Evolutionary conservation across 176 grass and related monocot species (phyloP).

Genomic region (Luzula sylvatica): DNA sequence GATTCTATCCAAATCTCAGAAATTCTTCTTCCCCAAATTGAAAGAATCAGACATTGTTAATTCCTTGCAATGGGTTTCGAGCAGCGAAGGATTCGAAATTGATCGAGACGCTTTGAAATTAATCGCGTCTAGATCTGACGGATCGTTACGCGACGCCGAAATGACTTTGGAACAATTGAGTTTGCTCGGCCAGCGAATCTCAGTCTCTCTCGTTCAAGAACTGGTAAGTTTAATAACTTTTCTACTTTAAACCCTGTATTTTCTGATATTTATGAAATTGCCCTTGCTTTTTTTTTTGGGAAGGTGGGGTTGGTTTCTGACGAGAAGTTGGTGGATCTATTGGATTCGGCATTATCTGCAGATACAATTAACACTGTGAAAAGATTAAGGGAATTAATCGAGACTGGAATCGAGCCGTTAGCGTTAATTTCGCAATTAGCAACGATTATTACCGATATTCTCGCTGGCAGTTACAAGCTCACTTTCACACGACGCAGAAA

Average conservation of each 20-base stretch:
- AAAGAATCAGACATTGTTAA: constrained; percentile 77
- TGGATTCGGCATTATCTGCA: constrained; percentile 94
- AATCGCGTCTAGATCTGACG: constrained; percentile 83
- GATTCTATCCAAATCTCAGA: constrained; percentile 82
- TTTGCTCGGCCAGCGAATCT: constrained; percentile 83
- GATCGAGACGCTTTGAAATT: constrained; percentile 89
- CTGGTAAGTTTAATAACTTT: constrained; percentile 53
- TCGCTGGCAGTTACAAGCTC: constrained; percentile 71
- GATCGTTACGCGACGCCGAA: constrained; percentile 83
- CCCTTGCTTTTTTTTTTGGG: constrained; percentile 20
- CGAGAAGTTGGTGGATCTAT: constrained; percentile 82
- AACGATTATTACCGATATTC: constrained; percentile 86
- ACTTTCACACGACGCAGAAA: constrained; percentile 50
- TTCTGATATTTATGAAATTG: not conserved
- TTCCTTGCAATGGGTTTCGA: constrained; percentile 86
- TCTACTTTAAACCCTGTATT: not conserved
- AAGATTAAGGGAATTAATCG: constrained; percentile 70
- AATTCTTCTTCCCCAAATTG: constrained; percentile 85
- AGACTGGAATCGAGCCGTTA: constrained; percentile 83
- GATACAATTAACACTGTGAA: constrained; percentile 94
- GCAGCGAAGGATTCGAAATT: constrained; percentile 72
- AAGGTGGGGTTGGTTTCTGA: constrained; percentile 95
- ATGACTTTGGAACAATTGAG: constrained; percentile 97
- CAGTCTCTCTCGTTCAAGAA: constrained; percentile 82
- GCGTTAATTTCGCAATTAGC: constrained; percentile 94